phyloP scores from a whole-genome alignment of 345 rosid species.

The Hibiscus tridactylites region DNA sequence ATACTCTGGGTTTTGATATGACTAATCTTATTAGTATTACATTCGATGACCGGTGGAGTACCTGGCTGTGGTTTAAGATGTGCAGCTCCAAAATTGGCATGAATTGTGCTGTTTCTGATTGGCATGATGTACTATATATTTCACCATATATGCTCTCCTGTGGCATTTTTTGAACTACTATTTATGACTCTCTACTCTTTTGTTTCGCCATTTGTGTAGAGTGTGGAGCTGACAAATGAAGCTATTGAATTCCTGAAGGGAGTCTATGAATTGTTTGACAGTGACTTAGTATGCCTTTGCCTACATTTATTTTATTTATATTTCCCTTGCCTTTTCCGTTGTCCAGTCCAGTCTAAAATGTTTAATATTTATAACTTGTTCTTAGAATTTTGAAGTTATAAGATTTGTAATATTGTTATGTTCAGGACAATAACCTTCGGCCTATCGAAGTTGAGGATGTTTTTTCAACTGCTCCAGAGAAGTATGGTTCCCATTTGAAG shows the following conservation, averaged over 20 bases:
- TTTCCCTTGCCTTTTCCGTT: neutral
- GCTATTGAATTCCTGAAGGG: conserved; percentile 72
- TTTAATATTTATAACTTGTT: conserved; percentile 4
- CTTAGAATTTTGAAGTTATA: conserved; percentile 1
- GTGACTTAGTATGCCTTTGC: conserved; percentile 47
- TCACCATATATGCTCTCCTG: neutral
- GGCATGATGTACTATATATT: neutral
- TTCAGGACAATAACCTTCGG: conserved; percentile 76
- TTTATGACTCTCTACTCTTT: neutral
- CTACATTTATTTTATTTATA: neutral
- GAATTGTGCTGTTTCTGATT: neutral
- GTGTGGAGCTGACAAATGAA: conserved; percentile 76
- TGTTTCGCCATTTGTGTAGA: conserved; percentile 38
- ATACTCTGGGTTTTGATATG: neutral
- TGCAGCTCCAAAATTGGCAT: neutral
- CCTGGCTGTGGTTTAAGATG: neutral
- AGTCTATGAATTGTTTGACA: conserved; percentile 59
- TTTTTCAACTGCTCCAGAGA: conserved; percentile 94
- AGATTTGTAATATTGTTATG: conserved; percentile 16
- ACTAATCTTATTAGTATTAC: neutral
- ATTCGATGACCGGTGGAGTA: neutral
- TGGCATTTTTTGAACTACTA: neutral
- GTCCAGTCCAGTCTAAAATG: neutral
- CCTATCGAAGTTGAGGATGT: conserved; percentile 76
- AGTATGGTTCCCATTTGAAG: conserved; percentile 29